Conservation (phyloP, 129 eudicot genomes). For the Logfia minima region DNA sequence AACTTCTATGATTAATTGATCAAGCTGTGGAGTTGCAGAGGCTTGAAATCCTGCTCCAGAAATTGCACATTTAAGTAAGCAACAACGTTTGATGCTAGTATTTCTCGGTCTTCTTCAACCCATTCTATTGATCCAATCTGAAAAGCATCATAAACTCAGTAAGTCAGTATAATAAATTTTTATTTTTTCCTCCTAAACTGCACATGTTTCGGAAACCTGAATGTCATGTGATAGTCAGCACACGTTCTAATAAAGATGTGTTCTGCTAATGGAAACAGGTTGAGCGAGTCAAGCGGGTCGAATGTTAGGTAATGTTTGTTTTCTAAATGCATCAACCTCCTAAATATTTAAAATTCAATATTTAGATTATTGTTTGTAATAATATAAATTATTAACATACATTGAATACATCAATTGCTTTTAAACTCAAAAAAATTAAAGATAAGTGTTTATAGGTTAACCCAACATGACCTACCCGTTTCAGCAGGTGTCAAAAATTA, state of each 20-base stretch:
- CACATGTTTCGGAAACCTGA: conserved; percentile 54
- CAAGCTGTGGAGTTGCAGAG: conserved; percentile 90
- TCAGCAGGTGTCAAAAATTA: neutral
- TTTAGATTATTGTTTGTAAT: neutral
- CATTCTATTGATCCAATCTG: conserved; percentile 94
- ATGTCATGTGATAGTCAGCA: neutral
- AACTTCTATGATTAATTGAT: conserved; percentile 59
- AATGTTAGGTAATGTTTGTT: neutral
- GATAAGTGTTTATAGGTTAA: neutral
- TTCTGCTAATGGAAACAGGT: neutral
- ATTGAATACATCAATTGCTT: too few relatives aligned
- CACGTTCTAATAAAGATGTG: neutral
- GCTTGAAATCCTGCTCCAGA: conserved; percentile 60
- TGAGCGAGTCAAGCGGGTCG: neutral
- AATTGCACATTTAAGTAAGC: conserved; percentile 90
- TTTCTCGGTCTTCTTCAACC: conserved; percentile 93
- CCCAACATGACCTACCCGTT: neutral
- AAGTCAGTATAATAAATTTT: neutral
- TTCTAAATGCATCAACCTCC: neutral
- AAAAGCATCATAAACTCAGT: conserved; percentile 9
- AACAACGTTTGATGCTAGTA: conserved; percentile 64
- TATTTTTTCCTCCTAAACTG: neutral
- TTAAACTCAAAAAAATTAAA: neutral
- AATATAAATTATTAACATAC: too few relatives aligned
- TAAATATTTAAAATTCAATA: neutral